A percentile compares a stretch with the other conserved stretches of the same genome.
Conservation (phyloP, 1,139 yeast species). For the Scheffersomyces illinoinensis region DNA sequence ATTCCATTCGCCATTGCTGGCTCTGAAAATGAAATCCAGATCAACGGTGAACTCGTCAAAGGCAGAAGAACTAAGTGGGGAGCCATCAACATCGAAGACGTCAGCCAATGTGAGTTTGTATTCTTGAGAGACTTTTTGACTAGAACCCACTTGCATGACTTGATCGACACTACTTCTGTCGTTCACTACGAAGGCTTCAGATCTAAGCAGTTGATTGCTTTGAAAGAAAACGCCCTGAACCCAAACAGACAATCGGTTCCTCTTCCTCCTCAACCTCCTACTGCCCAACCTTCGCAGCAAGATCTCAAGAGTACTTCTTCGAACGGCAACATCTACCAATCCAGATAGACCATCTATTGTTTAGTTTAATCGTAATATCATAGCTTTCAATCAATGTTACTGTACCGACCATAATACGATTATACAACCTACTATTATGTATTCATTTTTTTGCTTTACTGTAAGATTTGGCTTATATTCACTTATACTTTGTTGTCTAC, state of each 20-base stretch:
- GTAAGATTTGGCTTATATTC: no score
- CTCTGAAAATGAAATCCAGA: slow-evolving; percentile 74
- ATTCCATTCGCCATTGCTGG: slow-evolving; percentile 96
- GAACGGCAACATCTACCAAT: slow-evolving; percentile 9
- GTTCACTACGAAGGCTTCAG: slow-evolving; percentile 93
- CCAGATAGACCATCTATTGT: background rate
- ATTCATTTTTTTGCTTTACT: no score
- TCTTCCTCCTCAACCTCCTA: slow-evolving; percentile 8
- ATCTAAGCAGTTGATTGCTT: slow-evolving; percentile 88
- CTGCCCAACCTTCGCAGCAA: slow-evolving; percentile 5
- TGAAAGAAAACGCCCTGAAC: slow-evolving; percentile 78
- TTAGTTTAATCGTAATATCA: background rate
- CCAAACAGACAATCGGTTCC: slow-evolving; percentile 29
- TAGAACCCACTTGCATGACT: slow-evolving; percentile 93
- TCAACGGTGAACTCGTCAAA: slow-evolving; percentile 76
- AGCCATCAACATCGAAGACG: slow-evolving; percentile 86
- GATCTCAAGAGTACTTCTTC: slow-evolving; percentile 7
- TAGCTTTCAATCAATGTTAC: background rate
- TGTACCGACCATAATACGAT: no score
- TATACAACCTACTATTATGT: no score
- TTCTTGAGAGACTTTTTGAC: slow-evolving; percentile 91
- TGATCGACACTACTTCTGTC: slow-evolving; percentile 88
- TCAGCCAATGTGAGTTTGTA: slow-evolving; percentile 91
- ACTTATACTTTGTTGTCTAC: no score
- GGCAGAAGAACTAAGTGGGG: slow-evolving; percentile 97